These are phyloP conservation scores for Fraxinus baroniana DNA, from an alignment of 305 asterid genomes.

Conservation along the genomic window DNA sequence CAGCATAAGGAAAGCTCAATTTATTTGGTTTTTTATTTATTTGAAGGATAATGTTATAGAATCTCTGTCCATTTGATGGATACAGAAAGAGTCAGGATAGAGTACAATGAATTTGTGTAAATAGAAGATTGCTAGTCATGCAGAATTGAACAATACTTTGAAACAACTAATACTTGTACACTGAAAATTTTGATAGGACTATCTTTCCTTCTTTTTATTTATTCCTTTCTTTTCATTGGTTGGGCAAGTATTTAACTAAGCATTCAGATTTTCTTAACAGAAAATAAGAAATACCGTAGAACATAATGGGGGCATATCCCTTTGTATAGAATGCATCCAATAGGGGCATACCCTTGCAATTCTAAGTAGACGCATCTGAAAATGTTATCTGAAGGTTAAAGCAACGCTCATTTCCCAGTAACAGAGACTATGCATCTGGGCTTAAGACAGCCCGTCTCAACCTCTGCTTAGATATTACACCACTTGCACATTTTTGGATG, in stretches of 20 bases:
- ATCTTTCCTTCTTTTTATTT: background rate
- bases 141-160: background rate
- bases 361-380: background rate
- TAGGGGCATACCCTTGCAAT: background rate
- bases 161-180: background rate
- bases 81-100: background rate
- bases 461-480: background rate
- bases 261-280: background rate
- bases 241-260: background rate
- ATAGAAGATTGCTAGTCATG: background rate
- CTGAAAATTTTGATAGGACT: background rate
- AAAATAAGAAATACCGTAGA: background rate
- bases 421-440: background rate
- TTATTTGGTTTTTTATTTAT: background rate
- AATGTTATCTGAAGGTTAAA: slow-evolving; percentile 1
- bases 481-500: background rate
- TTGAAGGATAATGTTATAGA: background rate
- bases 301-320: background rate
- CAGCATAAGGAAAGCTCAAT: background rate
- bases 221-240: background rate
- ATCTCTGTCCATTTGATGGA: background rate
- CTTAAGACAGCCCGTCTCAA: background rate
- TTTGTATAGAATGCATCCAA: background rate
- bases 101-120: background rate
- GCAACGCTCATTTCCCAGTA: background rate